Evolutionary conservation across 768 basidiomycete genomes (phyloP).

Genomic region (Calvatia gigantea): DNA sequence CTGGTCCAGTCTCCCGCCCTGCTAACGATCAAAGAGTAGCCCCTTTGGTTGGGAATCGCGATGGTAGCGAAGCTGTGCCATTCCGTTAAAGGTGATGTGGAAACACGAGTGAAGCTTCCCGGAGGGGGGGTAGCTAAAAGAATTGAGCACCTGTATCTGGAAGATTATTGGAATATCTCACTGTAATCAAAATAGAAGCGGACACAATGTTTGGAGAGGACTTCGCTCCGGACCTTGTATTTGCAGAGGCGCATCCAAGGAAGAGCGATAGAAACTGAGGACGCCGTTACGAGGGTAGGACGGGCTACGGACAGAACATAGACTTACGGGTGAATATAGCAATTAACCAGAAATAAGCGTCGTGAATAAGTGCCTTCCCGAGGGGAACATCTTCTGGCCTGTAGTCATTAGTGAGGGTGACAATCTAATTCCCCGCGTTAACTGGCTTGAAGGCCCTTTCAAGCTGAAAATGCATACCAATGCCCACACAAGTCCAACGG

Average conservation of each 20-base stretch:
- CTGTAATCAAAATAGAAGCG: constrained; percentile 51
- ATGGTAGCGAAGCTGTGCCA: constrained; percentile 50
- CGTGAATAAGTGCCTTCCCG: constrained; percentile 38
- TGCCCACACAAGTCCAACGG: constrained; percentile 8
- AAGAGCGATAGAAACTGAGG: constrained; percentile 39
- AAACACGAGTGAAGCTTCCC: constrained; percentile 19
- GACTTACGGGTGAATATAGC: constrained; percentile 23
- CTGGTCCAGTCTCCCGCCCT: constrained; percentile 57
- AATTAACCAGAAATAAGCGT: constrained; percentile 47
- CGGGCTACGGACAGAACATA: too few species aligned
- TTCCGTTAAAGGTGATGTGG: constrained; percentile 40
- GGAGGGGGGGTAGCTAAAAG: constrained; percentile 14
- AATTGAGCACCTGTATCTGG: background rate
- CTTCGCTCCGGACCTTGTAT: constrained; percentile 42
- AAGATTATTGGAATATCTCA: constrained; percentile 32
- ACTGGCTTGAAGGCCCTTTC: too few species aligned
- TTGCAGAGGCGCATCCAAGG: constrained; percentile 52
- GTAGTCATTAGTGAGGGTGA: constrained; percentile 24
- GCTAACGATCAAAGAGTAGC: constrained; percentile 50
- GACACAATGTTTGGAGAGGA: constrained; percentile 51
- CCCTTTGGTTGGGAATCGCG: constrained; percentile 31
- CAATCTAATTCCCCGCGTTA: constrained; percentile 1
- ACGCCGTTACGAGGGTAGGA: too few species aligned
- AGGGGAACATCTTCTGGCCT: constrained; percentile 29
- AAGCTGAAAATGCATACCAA: background rate